Percentiles rank a stretch among this genome's conserved stretches.
Conservation (phyloP, 139 green algal genomes). For the Micractinium conductrix region DNA sequence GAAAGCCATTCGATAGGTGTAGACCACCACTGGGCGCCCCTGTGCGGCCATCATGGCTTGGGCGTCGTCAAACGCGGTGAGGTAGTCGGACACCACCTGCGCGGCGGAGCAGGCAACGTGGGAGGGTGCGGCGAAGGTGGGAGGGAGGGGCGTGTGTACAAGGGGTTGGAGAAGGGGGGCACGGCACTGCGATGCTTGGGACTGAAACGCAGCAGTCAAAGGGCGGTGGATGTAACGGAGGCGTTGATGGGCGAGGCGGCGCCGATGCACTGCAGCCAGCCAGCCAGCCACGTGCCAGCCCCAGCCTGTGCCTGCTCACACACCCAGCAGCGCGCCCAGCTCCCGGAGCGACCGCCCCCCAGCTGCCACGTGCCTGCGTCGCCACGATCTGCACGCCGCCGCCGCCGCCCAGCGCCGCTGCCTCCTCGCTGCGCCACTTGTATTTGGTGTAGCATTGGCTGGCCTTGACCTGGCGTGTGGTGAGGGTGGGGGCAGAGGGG, state of each 20-base stretch:
- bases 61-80: conserved; percentile 77
- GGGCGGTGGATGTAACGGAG: no score
- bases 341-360: conserved; percentile 1
- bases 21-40: conserved; percentile 73
- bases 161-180: not conserved
- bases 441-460: conserved; percentile 92
- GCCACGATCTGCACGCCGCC: conserved; percentile 65
- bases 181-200: no score
- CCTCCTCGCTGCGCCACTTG: conserved; percentile 63
- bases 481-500: no score
- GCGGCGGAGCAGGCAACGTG: no score
- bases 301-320: no score
- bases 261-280: not conserved
- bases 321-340: not conserved
- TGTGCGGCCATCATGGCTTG: conserved; percentile 44
- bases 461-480: conserved; percentile 64
- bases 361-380: no score
- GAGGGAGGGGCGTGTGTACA: not conserved
- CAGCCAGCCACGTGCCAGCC: no score
- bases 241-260: no score
- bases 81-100: conserved; percentile 83
- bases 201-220: no score
- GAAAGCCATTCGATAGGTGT: conserved; percentile 85
- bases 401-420: conserved; percentile 33
- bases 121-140: not conserved